Percentiles rank a stretch among this genome's conserved stretches.
Conservation (phyloP, 2,329 filamentous ascomycete genomes). For the Berkeleyomyces rouxiae region DNA sequence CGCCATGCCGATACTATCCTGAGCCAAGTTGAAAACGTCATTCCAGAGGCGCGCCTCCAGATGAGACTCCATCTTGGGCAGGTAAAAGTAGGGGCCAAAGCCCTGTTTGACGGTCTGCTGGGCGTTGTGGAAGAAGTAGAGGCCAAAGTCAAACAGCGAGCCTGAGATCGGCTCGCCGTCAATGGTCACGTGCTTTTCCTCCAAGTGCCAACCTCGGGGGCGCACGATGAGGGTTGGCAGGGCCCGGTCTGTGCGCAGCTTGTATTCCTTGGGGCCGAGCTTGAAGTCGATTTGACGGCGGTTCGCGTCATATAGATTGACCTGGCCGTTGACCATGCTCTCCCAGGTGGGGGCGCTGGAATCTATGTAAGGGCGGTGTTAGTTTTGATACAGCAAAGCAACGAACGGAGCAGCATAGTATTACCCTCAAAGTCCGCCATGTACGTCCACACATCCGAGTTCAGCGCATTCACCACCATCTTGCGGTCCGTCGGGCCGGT, state of each 20-base stretch:
- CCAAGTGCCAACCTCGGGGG: slow-evolving; percentile 91
- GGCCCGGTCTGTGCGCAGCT: slow-evolving; percentile 76
- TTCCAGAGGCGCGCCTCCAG: slow-evolving; percentile 97
- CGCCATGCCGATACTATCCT: slow-evolving; percentile 80
- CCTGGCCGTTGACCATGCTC: slow-evolving; percentile 97
- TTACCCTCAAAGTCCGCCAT: slow-evolving; percentile 98
- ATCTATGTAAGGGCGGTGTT: slow-evolving; percentile 35
- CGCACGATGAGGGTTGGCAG: slow-evolving; percentile 84
- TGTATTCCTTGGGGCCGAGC: slow-evolving; percentile 89
- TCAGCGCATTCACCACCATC: slow-evolving; percentile 97
- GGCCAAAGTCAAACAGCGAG: slow-evolving; percentile 86
- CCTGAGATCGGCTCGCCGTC: slow-evolving; percentile 91
- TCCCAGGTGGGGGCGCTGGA: slow-evolving; percentile 95
- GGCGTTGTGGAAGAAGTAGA: slow-evolving; percentile 99
- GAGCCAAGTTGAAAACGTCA: slow-evolving; percentile 87
- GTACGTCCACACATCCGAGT: slow-evolving; percentile 93
- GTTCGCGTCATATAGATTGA: slow-evolving; percentile 94
- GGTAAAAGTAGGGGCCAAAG: slow-evolving; percentile 89
- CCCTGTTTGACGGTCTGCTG: slow-evolving; percentile 71
- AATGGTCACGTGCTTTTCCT: slow-evolving; percentile 94
- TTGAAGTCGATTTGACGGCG: slow-evolving; percentile 92
- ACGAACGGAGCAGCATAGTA: neutral
- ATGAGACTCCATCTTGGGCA: slow-evolving; percentile 96
- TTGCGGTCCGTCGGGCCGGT: slow-evolving; percentile 94
- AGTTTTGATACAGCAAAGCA: neutral